Evolutionary conservation across 2,329 filamentous ascomycete genomes (phyloP).

Genomic region (Fusarium sarcochroum): DNA sequence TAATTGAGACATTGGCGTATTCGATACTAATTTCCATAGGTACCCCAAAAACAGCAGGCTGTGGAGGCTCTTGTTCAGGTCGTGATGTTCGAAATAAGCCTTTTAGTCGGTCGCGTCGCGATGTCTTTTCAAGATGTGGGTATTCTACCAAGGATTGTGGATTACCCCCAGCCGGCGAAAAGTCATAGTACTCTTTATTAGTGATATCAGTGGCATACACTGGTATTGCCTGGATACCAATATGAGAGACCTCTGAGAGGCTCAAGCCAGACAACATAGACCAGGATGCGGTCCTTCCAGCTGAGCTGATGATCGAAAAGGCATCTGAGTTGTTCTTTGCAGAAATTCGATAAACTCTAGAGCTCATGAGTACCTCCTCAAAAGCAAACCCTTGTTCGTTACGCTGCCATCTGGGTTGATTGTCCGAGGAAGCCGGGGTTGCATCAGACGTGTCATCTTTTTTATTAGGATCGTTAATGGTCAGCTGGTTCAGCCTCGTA

Average conservation of each 20-base stretch:
- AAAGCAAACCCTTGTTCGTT: slow-evolving; percentile 6
- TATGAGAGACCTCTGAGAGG: slow-evolving; percentile 21
- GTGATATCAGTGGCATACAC: slow-evolving; percentile 16
- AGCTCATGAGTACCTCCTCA: slow-evolving; percentile 21
- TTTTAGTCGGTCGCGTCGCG: neutral
- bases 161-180: neutral
- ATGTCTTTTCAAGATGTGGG: neutral
- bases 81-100: neutral
- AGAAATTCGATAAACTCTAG: slow-evolving; percentile 8
- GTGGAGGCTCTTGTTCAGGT: too few relatives aligned
- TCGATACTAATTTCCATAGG: neutral
- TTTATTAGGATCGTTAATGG: neutral
- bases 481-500: neutral
- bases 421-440: neutral
- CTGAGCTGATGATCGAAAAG: slow-evolving; percentile 13
- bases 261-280: slow-evolving; percentile 25
- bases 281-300: slow-evolving; percentile 27
- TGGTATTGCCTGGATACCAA: slow-evolving; percentile 21
- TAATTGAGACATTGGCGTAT: neutral
- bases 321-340: slow-evolving; percentile 18
- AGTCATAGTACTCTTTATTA: slow-evolving; percentile 17
- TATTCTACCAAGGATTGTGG: too few relatives aligned
- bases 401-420: slow-evolving; percentile 8
- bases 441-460: neutral
- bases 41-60: slow-evolving; percentile 8